Evolutionary conservation across 768 basidiomycete genomes (phyloP), one percentile per base, ranked within the genome.

Genomic region (Serendipita sp.): DNA sequence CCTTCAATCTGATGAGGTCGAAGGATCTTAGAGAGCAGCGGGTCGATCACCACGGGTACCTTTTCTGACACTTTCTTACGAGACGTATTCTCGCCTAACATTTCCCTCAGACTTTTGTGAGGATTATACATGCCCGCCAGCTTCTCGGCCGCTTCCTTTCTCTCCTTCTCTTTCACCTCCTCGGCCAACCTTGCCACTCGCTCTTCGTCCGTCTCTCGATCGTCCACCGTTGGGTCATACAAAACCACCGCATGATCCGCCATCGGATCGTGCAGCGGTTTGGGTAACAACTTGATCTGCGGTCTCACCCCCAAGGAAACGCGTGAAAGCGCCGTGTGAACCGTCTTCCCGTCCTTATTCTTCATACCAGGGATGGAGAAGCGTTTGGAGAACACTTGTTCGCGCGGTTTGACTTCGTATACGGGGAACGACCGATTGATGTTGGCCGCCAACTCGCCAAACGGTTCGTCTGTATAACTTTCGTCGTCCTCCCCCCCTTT

Each of bases 1-100:
- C 95, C 95, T 72, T 98, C 96, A 26, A 99, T 83, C 72, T 99
- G 95, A 84, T 99, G 95, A 20, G 95, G 95, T 48, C 95, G 82
- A 28, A 99, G 79, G 17, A 95, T 89, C 71, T 90, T 95, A 34
- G 80, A 75, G 38, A 99, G 74, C 42, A 81, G 78, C 3, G 95
- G 95, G 70, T 97, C 95, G 44, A 99, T 96, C 42, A 99, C 96
- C 11, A 99, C 95, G 2, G 95, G 88, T 2, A 99, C 91, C 73
- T 96, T 98, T 14, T 79, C 75, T 20, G 75, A 73, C 61, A 79
- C 77, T 65, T 79, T 78, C 70, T 85, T 86, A 76, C 83, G 82
- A 68, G 80, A 81, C 66, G 78, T 80, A 22, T 79, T 80, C 69
- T 88, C 82, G 20, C 90, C 91, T 9, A 91, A 76, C 64, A 92